These are phyloP conservation scores for Rubia tinctorum DNA, from an alignment of 305 asterid genomes.

Conservation along the genomic window DNA sequence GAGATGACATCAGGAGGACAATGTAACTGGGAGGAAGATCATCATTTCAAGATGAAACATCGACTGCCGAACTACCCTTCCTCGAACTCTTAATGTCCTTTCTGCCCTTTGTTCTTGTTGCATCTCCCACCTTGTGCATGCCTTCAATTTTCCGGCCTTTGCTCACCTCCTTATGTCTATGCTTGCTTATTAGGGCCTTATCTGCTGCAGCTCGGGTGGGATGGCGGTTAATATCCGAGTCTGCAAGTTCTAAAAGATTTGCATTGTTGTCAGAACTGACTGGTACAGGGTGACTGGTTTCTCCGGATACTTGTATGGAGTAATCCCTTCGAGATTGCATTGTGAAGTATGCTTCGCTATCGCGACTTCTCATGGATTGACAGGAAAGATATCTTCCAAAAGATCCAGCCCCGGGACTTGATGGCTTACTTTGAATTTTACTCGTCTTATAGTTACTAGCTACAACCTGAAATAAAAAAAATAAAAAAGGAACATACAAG, in stretches of 20 bases:
- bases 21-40: too few relatives aligned
- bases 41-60: slow-evolving; percentile 28
- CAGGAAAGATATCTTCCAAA: slow-evolving; percentile 22
- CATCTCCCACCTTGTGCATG: slow-evolving; percentile 27
- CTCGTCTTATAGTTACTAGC: slow-evolving; percentile 29
- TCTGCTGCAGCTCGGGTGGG: slow-evolving; percentile 14
- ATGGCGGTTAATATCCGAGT: slow-evolving; percentile 20
- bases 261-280: slow-evolving; percentile 39
- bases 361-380: slow-evolving; percentile 17
- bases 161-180: slow-evolving; percentile 22
- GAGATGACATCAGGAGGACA: too few relatives aligned
- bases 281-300: slow-evolving; percentile 39
- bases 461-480: slow-evolving; percentile 27
- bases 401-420: slow-evolving; percentile 23
- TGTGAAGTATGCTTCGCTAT: slow-evolving; percentile 10
- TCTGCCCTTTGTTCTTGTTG: slow-evolving; percentile 15
- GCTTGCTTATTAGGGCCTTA: slow-evolving; percentile 20
- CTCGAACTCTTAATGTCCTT: slow-evolving; percentile 27
- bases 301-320: slow-evolving; percentile 30
- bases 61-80: slow-evolving; percentile 30
- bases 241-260: slow-evolving; percentile 37
- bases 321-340: slow-evolving; percentile 10
- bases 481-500: neutral
- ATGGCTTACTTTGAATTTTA: slow-evolving; percentile 27
- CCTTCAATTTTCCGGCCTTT: slow-evolving; percentile 28